These are phyloP conservation scores for Zancudomyces culisetae DNA, from an alignment of 371 early-diverging fungal genomes.

Conservation along the genomic window DNA sequence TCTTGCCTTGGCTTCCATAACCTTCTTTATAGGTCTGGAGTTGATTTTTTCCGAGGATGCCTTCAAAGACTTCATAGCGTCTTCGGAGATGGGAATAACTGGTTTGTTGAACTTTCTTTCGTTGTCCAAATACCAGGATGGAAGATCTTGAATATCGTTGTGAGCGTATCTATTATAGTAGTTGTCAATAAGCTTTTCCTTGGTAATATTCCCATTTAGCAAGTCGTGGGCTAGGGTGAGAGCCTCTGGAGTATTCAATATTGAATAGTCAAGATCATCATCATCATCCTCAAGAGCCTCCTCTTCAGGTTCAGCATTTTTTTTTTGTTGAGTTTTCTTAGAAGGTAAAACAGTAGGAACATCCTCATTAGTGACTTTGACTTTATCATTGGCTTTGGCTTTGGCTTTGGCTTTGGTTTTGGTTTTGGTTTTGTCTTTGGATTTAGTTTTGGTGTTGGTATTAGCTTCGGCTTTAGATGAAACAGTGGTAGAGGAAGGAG, in stretches of 20 bases:
- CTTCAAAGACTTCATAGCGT: constrained; percentile 68
- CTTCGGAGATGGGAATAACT: constrained; percentile 79
- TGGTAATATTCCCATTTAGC: constrained; percentile 50
- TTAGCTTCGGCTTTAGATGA: constrained; percentile 6
- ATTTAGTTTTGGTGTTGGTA: constrained; percentile 8
- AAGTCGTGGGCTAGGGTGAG: constrained; percentile 74
- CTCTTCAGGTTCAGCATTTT: constrained; percentile 10
- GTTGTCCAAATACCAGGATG: constrained; percentile 85
- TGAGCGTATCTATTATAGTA: constrained; percentile 77
- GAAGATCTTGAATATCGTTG: constrained; percentile 67
- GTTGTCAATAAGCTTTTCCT: constrained; percentile 62
- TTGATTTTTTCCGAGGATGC: constrained; percentile 68
- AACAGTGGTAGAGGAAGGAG: neutral
- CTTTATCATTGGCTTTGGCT: constrained; percentile 23
- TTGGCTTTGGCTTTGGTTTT: neutral
- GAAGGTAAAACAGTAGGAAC: too few species aligned
- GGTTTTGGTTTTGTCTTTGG: constrained; percentile 6
- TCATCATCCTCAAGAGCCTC: constrained; percentile 39
- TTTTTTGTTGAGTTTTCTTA: too few species aligned
- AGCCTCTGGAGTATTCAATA: constrained; percentile 57
- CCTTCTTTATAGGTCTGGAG: constrained; percentile 94
- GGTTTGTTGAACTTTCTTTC: constrained; percentile 76
- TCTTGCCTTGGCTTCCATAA: constrained; percentile 94
- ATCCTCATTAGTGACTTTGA: constrained; percentile 24
- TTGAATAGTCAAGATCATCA: constrained; percentile 28